Base-by-base conservation (phyloP, 106 monocot species). In the Dendrobium chrysotoxum region DNA sequence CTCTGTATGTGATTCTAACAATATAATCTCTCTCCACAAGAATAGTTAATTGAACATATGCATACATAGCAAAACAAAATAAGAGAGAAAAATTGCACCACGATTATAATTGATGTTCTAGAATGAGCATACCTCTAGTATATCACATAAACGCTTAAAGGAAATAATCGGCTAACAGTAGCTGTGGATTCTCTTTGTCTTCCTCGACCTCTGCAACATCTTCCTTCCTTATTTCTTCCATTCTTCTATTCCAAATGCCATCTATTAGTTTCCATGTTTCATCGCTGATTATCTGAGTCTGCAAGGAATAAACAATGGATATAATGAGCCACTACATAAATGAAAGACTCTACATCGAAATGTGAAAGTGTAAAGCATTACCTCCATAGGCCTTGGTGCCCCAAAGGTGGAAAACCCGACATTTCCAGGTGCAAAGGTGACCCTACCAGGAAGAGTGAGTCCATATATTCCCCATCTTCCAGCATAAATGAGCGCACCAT, bases 381-480 rank as follows among this genome's bases (percentile, higher is more conserved):
- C 95, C 90, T 95, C 89, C 87, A 91, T 80, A 58, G 92, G 95
- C 61, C 95, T 81, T 12, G 92, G 90, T 79, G 92, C 92, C 61
- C 90, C 90, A 87, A 95, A 95, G 41, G 95, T 91, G 15, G 86
- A 81, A 83, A 87, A 92, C 58, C 95, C 95, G 15, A 80, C 82
- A 82, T 95, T 89, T 80, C 95, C 95, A 40, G 95, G 95, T 46
- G 95, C 92, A 91, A 92, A 95, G 39, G 92, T 95, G 18, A 90
- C 82, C 81, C 95, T 85, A 26, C 92, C 92, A 40, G 95, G 90
- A 77, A 89, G 92, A 82, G 92, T 92, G 21, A 89, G 75, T 30
- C 95, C 92, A 88, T 95, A 83, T 81, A 87, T 89, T 82, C 92
- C 95, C 95, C 95, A 95, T 80, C 95, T 87, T 84, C 95, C 92